Percentiles rank a stretch among this genome's conserved stretches.
phyloP scores from a whole-genome alignment of 306 rosid species.

The Trifolium repens region DNA sequence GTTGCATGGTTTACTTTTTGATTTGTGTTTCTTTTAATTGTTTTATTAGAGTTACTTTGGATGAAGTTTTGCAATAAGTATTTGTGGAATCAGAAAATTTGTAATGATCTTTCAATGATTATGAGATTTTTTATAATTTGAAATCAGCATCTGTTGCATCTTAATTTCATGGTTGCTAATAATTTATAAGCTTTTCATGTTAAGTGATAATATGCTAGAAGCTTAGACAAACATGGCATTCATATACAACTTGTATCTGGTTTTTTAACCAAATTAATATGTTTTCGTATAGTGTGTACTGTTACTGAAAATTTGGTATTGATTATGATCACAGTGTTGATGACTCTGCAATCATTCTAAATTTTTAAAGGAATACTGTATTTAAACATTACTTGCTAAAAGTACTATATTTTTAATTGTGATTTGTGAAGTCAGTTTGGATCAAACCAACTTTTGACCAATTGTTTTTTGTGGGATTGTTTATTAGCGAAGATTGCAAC shows the following conservation, averaged over 20 bases:
- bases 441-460: neutral
- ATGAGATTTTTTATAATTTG: neutral
- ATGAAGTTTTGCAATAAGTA: neutral
- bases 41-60: neutral
- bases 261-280: constrained; percentile 5
- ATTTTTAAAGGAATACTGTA: neutral
- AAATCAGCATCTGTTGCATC: neutral
- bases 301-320: neutral
- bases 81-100: neutral
- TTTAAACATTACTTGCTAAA: neutral
- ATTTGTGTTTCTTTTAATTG: neutral
- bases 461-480: neutral
- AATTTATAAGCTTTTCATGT: neutral
- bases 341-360: neutral
- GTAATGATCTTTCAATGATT: neutral
- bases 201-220: neutral
- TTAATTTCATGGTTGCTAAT: neutral
- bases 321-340: neutral
- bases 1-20: neutral
- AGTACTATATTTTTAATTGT: neutral
- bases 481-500: neutral
- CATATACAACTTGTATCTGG: neutral
- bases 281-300: neutral
- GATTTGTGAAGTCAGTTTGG: neutral
- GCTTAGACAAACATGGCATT: neutral